phyloP scores from a whole-genome alignment of 345 rosid genomes.

The Hevea brasiliensis region DNA sequence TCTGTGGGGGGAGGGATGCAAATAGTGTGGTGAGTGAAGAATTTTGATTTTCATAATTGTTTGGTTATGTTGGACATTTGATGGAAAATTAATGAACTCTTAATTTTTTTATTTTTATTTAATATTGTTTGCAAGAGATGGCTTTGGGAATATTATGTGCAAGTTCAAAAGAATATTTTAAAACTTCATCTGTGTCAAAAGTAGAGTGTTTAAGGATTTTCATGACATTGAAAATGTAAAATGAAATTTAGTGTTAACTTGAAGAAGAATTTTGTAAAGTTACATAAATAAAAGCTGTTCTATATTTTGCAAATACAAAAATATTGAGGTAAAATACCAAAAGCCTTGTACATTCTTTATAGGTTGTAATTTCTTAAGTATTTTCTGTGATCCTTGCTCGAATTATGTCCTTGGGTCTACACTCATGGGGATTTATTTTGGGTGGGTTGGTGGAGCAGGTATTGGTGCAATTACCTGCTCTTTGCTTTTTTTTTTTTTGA shows the following conservation, averaged over 20 bases:
- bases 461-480: neutral
- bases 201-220: neutral
- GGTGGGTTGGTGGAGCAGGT: neutral
- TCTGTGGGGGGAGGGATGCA: constrained; percentile 98
- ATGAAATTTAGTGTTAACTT: neutral
- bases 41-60: constrained; percentile 1
- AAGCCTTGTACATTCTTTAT: neutral
- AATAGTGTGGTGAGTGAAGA: constrained; percentile 81
- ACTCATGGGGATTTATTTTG: neutral
- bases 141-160: neutral
- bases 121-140: neutral
- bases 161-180: neutral
- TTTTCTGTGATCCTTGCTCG: neutral
- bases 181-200: neutral
- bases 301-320: neutral
- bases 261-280: neutral
- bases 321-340: neutral
- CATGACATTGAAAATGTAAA: constrained; percentile 1
- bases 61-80: constrained; percentile 4
- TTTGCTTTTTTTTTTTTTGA: neutral
- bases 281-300: neutral
- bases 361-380: neutral
- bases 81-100: neutral
- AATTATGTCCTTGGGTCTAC: neutral
- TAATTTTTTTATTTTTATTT: neutral